A percentile compares a stretch with the other conserved stretches of the same genome.
Conservation (phyloP, 495 filamentous ascomycete species). For the Ramalina intermedia region DNA sequence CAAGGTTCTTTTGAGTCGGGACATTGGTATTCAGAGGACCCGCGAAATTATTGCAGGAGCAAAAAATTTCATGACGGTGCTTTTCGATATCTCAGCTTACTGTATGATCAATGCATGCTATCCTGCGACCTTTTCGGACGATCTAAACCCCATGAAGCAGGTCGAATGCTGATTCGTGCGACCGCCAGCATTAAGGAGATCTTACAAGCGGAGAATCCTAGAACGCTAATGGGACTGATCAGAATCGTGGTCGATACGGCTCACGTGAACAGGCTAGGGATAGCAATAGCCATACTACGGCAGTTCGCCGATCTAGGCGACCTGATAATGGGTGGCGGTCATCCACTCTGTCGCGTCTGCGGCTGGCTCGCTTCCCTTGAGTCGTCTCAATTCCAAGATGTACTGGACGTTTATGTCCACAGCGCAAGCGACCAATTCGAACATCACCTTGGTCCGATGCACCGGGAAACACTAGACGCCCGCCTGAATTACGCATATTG, state of each 20-base stretch:
- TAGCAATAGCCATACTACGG: background rate
- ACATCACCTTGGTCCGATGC: background rate
- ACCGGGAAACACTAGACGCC: background rate
- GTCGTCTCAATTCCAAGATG: background rate
- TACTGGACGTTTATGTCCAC: background rate
- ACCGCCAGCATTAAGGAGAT: background rate
- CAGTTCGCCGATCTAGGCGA: background rate
- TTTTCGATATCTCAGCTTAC: too few relatives aligned
- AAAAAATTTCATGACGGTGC: background rate
- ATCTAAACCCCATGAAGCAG: background rate
- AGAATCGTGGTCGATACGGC: fast-evolving
- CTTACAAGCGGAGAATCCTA: background rate
- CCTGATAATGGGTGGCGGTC: background rate
- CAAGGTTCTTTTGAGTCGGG: slow-evolving; percentile 5
- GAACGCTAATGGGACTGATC: background rate
- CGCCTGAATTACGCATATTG: background rate
- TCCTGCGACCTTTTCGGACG: background rate
- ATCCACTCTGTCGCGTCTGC: background rate
- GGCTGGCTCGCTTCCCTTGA: background rate
- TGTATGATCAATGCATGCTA: fast-evolving
- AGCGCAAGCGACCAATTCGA: background rate
- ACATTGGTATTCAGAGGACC: background rate
- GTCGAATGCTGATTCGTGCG: background rate
- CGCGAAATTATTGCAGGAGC: background rate
- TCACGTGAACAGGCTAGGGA: background rate